These are phyloP conservation scores for Filosporella fistucella DNA, from an alignment of 495 filamentous ascomycete genomes.

Conservation along the genomic window DNA sequence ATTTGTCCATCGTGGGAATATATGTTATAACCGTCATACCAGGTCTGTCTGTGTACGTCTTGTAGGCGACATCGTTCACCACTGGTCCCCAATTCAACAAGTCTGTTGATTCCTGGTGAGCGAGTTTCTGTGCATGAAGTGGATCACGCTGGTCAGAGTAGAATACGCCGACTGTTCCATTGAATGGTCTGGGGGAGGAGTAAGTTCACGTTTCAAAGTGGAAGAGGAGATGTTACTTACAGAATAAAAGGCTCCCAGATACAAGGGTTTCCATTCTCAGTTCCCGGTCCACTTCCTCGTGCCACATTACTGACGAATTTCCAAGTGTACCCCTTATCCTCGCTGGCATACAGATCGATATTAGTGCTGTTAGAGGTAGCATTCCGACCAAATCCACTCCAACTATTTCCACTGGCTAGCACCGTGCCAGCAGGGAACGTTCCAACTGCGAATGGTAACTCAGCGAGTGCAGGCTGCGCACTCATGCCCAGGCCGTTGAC, in stretches of 20 bases:
- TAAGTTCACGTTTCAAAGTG: too few relatives aligned
- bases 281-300: constrained; percentile 40
- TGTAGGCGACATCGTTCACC: constrained; percentile 54
- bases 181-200: too few relatives aligned
- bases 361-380: constrained; percentile 34
- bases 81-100: constrained; percentile 48
- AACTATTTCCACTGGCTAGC: constrained; percentile 39
- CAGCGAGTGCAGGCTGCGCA: constrained; percentile 64
- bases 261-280: constrained; percentile 53
- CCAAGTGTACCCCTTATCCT: constrained; percentile 50
- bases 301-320: constrained; percentile 60
- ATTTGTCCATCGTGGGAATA: constrained; percentile 13
- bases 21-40: constrained; percentile 53
- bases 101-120: constrained; percentile 53
- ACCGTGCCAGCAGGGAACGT: constrained; percentile 53
- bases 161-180: constrained; percentile 53
- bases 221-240: too few relatives aligned
- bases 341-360: constrained; percentile 60
- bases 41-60: constrained; percentile 52
- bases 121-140: constrained; percentile 59
- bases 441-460: constrained; percentile 50
- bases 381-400: too few relatives aligned
- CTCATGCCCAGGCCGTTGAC: constrained; percentile 43
- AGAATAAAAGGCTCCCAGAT: constrained; percentile 69
- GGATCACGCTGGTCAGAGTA: constrained; percentile 65